These are phyloP conservation scores for Marchantia polymorpha DNA, from an alignment of 225 moss, liverwort and hornwort genomes.

Conservation along the genomic window DNA sequence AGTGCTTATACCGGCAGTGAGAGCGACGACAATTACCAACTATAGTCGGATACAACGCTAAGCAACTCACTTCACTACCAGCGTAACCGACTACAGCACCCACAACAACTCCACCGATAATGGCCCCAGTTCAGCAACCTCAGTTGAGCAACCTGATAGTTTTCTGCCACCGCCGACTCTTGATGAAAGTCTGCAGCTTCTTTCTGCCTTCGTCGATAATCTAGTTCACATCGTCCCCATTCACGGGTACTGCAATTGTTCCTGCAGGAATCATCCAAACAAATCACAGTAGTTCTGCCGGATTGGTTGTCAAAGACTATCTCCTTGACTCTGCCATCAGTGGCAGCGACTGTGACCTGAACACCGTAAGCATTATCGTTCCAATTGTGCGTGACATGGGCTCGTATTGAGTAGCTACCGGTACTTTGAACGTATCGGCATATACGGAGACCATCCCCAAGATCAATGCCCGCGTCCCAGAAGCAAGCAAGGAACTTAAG, in stretches of 20 bases:
- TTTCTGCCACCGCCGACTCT: background rate
- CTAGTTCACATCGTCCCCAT: constrained; percentile 7
- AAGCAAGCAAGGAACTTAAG: constrained; percentile 2
- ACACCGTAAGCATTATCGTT: background rate
- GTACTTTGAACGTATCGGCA: background rate
- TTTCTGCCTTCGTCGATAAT: background rate
- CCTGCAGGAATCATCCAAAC: background rate
- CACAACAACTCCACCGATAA: background rate
- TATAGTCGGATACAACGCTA: background rate
- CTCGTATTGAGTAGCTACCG: background rate
- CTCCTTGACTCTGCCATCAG: background rate
- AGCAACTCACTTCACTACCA: background rate
- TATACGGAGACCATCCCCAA: background rate
- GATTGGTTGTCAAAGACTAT: background rate
- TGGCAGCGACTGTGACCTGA: background rate
- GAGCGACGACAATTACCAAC: background rate
- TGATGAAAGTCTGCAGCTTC: background rate
- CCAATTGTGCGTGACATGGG: constrained; percentile 6
- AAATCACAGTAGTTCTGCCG: background rate
- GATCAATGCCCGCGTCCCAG: constrained; percentile 8
- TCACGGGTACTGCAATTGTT: background rate
- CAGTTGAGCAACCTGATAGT: background rate
- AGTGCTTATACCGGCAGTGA: background rate
- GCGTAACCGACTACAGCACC: background rate
- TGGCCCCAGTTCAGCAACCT: background rate